Conservation (phyloP, 371 early-diverging fungal genomes). For the Apophysomyces ossiformis region DNA sequence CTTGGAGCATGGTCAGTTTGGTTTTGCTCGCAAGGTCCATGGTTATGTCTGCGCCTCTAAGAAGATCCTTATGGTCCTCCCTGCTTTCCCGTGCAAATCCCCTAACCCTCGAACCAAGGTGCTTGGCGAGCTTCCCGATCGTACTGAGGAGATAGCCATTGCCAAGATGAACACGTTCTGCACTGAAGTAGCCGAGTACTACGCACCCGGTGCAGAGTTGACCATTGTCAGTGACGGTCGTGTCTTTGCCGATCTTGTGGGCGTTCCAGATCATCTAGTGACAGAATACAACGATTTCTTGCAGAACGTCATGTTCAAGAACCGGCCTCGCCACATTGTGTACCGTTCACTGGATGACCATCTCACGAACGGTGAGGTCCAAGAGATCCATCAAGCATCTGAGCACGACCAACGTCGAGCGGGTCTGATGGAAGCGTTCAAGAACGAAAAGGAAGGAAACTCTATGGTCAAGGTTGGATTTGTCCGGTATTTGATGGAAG, state of each 20-base stretch:
- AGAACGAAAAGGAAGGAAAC: constrained; percentile 6
- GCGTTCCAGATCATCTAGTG: constrained; percentile 12
- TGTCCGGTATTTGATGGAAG: constrained; percentile 13
- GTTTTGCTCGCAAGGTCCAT: constrained; percentile 6
- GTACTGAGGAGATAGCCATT: constrained; percentile 10
- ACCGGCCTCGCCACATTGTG: constrained; percentile 3
- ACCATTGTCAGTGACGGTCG: constrained; percentile 13
- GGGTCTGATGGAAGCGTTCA: constrained; percentile 11
- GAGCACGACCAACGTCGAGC: constrained; percentile 11
- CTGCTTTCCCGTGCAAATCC: constrained; percentile 17
- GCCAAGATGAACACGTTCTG: constrained; percentile 7
- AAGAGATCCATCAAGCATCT: constrained; percentile 10
- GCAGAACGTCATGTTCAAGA: constrained; percentile 6
- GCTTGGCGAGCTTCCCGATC: constrained; percentile 10
- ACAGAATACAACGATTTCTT: constrained; percentile 14
- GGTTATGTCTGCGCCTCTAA: constrained; percentile 1
- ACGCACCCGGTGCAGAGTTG: constrained; percentile 3
- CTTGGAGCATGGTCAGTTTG: constrained; percentile 8
- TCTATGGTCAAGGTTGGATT: constrained; percentile 10
- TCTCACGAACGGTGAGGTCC: constrained; percentile 1
- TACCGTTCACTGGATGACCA: constrained; percentile 13
- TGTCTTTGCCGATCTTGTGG: constrained; percentile 14
- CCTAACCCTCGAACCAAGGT: constrained; percentile 12
- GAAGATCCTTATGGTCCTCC: constrained; percentile 13
- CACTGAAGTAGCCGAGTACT: constrained; percentile 1